Base-by-base conservation (phyloP, 441 rosid genomes). In the Erysimum cheiri region DNA sequence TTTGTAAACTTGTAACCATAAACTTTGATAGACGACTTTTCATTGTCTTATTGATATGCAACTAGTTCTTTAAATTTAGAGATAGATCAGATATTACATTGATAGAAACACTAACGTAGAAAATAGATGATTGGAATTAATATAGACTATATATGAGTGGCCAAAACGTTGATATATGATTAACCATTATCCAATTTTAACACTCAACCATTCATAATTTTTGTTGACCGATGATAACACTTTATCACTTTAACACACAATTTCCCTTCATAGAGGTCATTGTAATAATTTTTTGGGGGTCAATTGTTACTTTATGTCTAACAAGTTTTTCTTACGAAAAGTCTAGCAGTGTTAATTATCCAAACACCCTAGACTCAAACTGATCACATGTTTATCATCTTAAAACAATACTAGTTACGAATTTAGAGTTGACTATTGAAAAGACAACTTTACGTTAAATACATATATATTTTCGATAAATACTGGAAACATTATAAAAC, bases 1-100 rank as follows among this genome's bases (percentile, higher is more conserved):
- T 43, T 8, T 33, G 75, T 71, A 69, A 54, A 71, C 32, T 46
- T 46, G 47, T 70, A 60, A 60, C 43, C 12, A 48, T 37, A 36
- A 41, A 56, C 60, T 47, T 56, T 14, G 36, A 37, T 57, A 31
- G 67, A 57, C 31, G 70, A 67, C 19, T 26, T 71, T 32, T 28
- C 37, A 54, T 11, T 9, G 15, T 28, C 12, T 58, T 19, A 13
- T 10, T 61, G 17, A 33, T 43, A 12, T 63, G 64, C 55, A 62
- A 54, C 47, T 41, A 37, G 10, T 70, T 50, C n/a, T 44, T 11
- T 33, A 14, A 35, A 5, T 54, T 12, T 48, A 47, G 65, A 29
- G 31, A 12, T 53, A 1, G 36, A 52, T 44, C 36, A 35, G 5
- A 55, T 55, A 63, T 24, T 46, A 32, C 6, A 62, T 4, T 40